Conservation (phyloP, 1,139 yeast species). For the Pichia kudriavzevii region DNA sequence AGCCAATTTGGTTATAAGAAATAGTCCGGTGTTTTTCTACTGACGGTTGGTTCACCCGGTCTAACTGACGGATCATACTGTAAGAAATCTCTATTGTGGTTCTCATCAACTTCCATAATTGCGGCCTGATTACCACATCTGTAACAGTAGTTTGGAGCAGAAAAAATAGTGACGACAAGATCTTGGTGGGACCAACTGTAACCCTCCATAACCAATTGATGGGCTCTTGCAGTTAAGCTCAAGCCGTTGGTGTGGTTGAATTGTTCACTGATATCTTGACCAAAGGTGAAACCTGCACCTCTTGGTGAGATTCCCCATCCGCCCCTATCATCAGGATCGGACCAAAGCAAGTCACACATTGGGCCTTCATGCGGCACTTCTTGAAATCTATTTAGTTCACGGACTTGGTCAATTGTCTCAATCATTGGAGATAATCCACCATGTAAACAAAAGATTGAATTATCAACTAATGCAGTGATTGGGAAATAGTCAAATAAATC, state of each 20-base stretch:
- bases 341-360: constrained; percentile 96
- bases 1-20: constrained; percentile 45
- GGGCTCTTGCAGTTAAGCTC: constrained; percentile 90
- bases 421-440: constrained; percentile 96
- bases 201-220: constrained; percentile 98
- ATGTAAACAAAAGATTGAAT: constrained; percentile 77
- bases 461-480: constrained; percentile 79
- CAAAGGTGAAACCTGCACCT: constrained; percentile 96
- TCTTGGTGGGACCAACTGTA: constrained; percentile 61
- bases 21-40: constrained; percentile 91
- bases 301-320: constrained; percentile 98
- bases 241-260: constrained; percentile 77
- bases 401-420: constrained; percentile 80
- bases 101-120: constrained; percentile 96
- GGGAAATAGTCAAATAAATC: constrained; percentile 87
- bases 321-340: constrained; percentile 94
- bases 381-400: constrained; percentile 58
- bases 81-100: constrained; percentile 77
- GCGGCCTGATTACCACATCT: constrained; percentile 99
- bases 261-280: constrained; percentile 78
- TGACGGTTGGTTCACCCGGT: constrained; percentile 94
- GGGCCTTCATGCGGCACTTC: constrained; percentile 99
- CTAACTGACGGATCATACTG: constrained; percentile 93
- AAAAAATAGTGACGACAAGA: constrained; percentile 92
- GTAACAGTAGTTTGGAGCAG: constrained; percentile 93